Percentiles rank a stretch among this genome's conserved stretches.
These are phyloP conservation scores for Pleurostoma richardsiae DNA, from an alignment of 2,329 filamentous ascomycete genomes.

Conservation along the genomic window DNA sequence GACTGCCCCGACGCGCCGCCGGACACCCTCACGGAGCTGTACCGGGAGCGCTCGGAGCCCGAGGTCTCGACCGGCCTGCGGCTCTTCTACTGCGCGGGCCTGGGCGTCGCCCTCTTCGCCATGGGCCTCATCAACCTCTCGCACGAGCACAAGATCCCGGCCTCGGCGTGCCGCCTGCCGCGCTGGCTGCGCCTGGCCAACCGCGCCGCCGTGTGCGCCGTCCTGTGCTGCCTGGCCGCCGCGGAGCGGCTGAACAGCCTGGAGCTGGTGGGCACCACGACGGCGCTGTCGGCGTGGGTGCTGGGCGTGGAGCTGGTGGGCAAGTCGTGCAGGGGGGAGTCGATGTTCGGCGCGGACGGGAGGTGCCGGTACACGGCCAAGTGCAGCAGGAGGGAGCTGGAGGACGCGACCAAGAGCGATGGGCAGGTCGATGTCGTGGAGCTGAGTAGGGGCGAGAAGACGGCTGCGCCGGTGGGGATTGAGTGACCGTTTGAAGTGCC, in stretches of 20 bases:
- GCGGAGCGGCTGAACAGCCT: conserved; percentile 39
- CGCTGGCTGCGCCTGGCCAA: conserved; percentile 47
- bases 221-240: conserved; percentile 51
- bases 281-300: conserved; percentile 37
- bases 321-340: conserved; percentile 36
- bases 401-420: conserved; percentile 18
- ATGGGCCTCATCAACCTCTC: conserved; percentile 50
- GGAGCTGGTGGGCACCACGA: conserved; percentile 37
- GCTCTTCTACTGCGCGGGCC: conserved; percentile 61
- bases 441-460: conserved; percentile 18
- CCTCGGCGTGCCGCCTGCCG: conserved; percentile 39
- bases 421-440: conserved; percentile 18
- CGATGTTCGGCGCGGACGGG: conserved; percentile 32
- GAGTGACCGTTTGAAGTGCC: background rate
- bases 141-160: conserved; percentile 48
- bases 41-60: conserved; percentile 40
- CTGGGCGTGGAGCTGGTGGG: conserved; percentile 45
- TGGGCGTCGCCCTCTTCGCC: conserved; percentile 47
- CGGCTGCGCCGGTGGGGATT: conserved; percentile 12
- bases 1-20: conserved; percentile 44
- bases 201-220: conserved; percentile 41
- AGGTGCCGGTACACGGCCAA: conserved; percentile 34
- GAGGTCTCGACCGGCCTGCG: conserved; percentile 48
- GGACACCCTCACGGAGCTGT: conserved; percentile 44
- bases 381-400: conserved; percentile 31